Base-by-base conservation (phyloP, 2,329 filamentous ascomycete species). In the Neonectria neomacrospora region DNA sequence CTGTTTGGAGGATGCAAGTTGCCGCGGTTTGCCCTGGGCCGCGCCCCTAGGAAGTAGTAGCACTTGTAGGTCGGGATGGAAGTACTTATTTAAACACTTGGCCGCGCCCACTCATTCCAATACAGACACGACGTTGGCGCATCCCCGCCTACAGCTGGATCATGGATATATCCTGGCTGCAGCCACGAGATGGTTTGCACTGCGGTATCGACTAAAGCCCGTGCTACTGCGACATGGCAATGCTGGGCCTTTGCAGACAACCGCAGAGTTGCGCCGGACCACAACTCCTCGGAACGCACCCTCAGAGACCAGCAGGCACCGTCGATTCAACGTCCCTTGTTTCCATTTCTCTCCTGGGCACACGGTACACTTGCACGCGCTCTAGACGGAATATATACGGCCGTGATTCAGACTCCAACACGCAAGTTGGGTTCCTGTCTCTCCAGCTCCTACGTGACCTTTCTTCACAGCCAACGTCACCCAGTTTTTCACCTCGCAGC, bases 1-100 rank as follows among this genome's bases (percentile, higher is more conserved):
- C n/a, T 16, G 5, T 32, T 39, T 22, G 37, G 39, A 30, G n/a
- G 37, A 47, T 50, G 56, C 48, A 59, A 59, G 48, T 59, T 59
- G 41, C 56, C 56, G 52, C 11, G 6, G 45, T 34, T 26, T 45
- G 48, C 37, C 3, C 37, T 11, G 5, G 34, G 34, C 34, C 5
- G 30, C 30, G 5, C 14, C 14, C 14, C 14, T 37, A 37, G 14
- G 14, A 37, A 16, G 37, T 20, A 16, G 37, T 20, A 41, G 37
- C n/a, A 18, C 37, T 18, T 2, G 37, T 20, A 20, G 8, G 28
- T 3, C 23, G 23, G 23, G 37, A 26, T 61, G 26, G 23, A 41
- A 42, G 22, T 37, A n/a, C n/a, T 9, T 37, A n/a, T 11, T 9
- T 47, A 23, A 37, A 39, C 26, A 20, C 9, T 22, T 51, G 12